Evolutionary conservation across 345 rosid genomes (phyloP).

Genomic region (Murraya koenigii): DNA sequence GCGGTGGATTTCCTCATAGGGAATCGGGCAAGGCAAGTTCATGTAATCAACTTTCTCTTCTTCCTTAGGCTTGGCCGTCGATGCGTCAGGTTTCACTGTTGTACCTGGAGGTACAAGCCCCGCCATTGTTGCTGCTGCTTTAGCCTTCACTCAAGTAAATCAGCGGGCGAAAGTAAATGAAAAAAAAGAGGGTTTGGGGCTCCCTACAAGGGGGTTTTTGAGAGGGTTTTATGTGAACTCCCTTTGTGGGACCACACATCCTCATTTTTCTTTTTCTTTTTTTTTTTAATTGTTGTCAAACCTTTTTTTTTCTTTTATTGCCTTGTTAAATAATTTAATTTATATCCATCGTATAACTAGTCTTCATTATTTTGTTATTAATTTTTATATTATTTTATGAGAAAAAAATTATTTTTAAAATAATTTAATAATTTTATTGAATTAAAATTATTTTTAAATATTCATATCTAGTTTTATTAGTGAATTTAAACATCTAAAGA

Average conservation of each 20-base stretch:
- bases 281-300: background rate
- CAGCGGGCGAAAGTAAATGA: background rate
- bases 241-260: slow-evolving; percentile 3
- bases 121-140: slow-evolving; percentile 46
- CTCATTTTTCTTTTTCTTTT: background rate
- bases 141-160: background rate
- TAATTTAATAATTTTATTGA: no score
- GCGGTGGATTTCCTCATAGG: slow-evolving; percentile 90
- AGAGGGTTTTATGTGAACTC: slow-evolving; percentile 13
- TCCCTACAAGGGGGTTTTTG: background rate
- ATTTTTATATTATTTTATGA: no score
- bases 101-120: slow-evolving; percentile 42
- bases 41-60: slow-evolving; percentile 66
- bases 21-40: slow-evolving; percentile 85
- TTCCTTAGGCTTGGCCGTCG: slow-evolving; percentile 20
- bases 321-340: background rate
- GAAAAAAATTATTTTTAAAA: no score
- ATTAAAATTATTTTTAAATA: no score
- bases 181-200: slow-evolving; percentile 1
- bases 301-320: background rate
- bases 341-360: no score
- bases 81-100: slow-evolving; percentile 27
- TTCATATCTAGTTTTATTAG: no score
- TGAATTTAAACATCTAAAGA: background rate
- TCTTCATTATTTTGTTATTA: no score